A percentile compares a stretch with the other conserved stretches of the same genome.
Conservation (phyloP, 305 asterid genomes). For the Fraxinus floribunda region DNA sequence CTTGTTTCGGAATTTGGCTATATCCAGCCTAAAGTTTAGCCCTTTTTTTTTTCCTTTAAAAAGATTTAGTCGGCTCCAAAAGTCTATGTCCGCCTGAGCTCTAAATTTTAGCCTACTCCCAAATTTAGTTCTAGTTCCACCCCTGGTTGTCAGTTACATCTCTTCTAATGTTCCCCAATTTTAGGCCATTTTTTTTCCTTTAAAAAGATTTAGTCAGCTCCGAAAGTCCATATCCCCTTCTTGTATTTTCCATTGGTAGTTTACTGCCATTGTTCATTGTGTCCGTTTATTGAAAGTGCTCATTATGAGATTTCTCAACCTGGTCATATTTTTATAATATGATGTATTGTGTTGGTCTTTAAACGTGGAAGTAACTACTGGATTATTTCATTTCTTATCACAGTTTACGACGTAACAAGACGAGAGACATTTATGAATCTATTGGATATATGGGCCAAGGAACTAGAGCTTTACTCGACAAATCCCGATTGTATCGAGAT, state of each 20-base stretch:
- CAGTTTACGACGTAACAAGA: conserved; percentile 86
- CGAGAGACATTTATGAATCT: conserved; percentile 76
- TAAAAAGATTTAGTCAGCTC: too few relatives aligned
- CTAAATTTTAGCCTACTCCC: not conserved
- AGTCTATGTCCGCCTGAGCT: not conserved
- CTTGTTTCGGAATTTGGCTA: not conserved
- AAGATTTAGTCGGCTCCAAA: not conserved
- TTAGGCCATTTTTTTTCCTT: too few relatives aligned
- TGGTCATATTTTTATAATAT: not conserved
- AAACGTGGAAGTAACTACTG: not conserved
- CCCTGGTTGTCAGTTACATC: not conserved
- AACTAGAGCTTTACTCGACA: conserved; percentile 67
- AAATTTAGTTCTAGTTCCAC: not conserved
- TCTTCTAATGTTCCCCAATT: not conserved
- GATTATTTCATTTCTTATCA: not conserved
- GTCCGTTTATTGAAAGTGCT: not conserved
- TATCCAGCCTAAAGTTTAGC: not conserved
- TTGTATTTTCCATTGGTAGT: not conserved
- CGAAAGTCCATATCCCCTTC: not conserved
- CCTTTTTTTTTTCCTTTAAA: not conserved
- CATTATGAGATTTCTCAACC: not conserved
- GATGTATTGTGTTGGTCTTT: not conserved
- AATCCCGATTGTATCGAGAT: conserved; percentile 76
- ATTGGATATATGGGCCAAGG: conserved; percentile 64
- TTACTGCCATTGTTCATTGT: not conserved